phyloP scores from a whole-genome alignment of 2,329 filamentous ascomycete genomes.

The Xylogone sp. region DNA sequence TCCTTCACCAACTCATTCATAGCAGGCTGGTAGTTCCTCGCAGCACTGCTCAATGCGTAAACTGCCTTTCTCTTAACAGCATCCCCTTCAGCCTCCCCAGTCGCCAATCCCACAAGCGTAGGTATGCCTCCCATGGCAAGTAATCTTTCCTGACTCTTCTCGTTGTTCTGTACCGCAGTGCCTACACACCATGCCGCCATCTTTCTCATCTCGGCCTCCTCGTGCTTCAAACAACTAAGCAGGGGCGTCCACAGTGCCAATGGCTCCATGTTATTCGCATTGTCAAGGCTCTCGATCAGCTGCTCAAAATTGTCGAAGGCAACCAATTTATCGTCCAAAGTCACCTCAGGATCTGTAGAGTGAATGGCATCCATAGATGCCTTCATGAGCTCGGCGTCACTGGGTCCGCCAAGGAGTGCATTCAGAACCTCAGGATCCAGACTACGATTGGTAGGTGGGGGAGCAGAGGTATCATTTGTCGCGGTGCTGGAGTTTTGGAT shows the following conservation, averaged over 20 bases:
- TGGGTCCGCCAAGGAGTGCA: constrained; percentile 76
- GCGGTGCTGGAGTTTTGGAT: constrained; percentile 55
- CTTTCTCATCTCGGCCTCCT: constrained; percentile 68
- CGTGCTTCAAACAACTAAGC: constrained; percentile 62
- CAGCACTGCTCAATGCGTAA: constrained; percentile 80
- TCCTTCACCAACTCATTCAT: constrained; percentile 65
- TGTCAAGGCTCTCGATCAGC: constrained; percentile 87
- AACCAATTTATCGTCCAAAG: constrained; percentile 71
- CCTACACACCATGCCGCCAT: constrained; percentile 95
- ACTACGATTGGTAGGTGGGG: constrained; percentile 25
- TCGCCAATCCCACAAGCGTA: constrained; percentile 62
- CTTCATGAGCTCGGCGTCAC: constrained; percentile 89
- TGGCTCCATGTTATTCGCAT: constrained; percentile 87
- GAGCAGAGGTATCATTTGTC: constrained; percentile 20
- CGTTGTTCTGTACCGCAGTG: constrained; percentile 95
- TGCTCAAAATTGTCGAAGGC: constrained; percentile 97
- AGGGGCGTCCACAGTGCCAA: constrained; percentile 81
- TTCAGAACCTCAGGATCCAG: constrained; percentile 69
- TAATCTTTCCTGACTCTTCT: constrained; percentile 72
- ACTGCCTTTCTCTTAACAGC: constrained; percentile 81
- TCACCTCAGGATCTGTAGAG: constrained; percentile 55
- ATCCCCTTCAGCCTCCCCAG: constrained; percentile 53
- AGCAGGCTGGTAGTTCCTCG: constrained; percentile 86
- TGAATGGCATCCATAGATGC: constrained; percentile 75
- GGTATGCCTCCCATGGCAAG: constrained; percentile 63